A percentile compares a stretch with the other conserved stretches of the same genome.
These are phyloP conservation scores for Parachlorella kessleri DNA, from an alignment of 139 green algal genomes.

Conservation along the genomic window DNA sequence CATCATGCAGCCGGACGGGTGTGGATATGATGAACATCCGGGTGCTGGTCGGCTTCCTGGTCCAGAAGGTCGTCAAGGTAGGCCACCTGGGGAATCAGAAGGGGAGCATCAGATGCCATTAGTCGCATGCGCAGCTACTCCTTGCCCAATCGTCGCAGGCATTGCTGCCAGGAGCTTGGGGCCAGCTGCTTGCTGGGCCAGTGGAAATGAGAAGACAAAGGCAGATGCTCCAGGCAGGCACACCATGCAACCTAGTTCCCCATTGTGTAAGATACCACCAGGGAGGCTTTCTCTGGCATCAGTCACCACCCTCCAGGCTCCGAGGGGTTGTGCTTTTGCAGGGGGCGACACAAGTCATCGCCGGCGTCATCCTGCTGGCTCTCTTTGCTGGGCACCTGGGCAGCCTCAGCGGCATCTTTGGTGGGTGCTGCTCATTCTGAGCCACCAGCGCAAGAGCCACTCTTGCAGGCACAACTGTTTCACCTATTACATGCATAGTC, in stretches of 20 bases:
- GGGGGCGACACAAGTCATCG: constrained; percentile 3
- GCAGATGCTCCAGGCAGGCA: neutral
- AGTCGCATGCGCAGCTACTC: too few species aligned
- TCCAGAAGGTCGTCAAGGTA: constrained; percentile 12
- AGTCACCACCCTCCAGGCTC: constrained; percentile 25
- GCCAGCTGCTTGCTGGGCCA: neutral
- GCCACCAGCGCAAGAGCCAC: too few species aligned
- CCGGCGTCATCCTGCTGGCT: constrained; percentile 9
- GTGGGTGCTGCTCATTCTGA: too few species aligned
- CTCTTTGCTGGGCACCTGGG: constrained; percentile 26
- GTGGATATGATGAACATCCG: constrained; percentile 15
- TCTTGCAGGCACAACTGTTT: too few species aligned
- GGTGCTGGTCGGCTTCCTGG: constrained; percentile 6
- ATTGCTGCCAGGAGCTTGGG: neutral
- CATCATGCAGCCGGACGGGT: neutral
- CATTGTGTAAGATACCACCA: neutral
- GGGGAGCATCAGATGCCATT: too few species aligned
- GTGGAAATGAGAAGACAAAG: neutral
- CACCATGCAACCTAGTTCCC: neutral
- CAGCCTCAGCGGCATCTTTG: too few species aligned
- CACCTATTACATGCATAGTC: too few species aligned
- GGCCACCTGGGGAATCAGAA: neutral
- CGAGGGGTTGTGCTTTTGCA: constrained; percentile 22
- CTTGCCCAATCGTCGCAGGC: too few species aligned
- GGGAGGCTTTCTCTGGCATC: neutral